These are phyloP conservation scores for Staphylotrichum tortipilum DNA, from an alignment of 495 filamentous ascomycete species.

Conservation along the genomic window DNA sequence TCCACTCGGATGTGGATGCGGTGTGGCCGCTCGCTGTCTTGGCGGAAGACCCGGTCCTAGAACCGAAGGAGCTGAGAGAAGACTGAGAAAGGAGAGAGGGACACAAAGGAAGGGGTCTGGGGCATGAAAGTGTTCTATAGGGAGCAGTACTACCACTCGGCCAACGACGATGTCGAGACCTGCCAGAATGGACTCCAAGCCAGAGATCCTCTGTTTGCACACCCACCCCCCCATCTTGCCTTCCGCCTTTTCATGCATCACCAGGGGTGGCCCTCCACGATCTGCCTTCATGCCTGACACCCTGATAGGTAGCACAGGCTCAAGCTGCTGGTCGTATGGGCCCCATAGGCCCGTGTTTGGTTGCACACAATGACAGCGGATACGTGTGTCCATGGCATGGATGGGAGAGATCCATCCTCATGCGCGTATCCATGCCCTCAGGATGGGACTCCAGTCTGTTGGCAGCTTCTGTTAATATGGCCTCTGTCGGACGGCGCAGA, in stretches of 20 bases:
- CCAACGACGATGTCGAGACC: background rate
- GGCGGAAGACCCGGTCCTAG: no score
- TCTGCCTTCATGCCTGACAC: background rate
- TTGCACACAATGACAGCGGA: no score
- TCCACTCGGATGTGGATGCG: no score
- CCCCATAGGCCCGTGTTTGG: background rate
- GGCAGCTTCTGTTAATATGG: no score
- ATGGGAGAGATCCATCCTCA: no score
- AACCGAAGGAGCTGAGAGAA: background rate
- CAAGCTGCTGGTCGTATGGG: background rate
- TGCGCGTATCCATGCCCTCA: no score
- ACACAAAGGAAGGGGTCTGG: background rate
- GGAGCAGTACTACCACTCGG: background rate
- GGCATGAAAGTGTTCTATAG: constrained; percentile 2
- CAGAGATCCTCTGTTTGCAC: constrained; percentile 7
- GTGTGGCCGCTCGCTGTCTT: no score
- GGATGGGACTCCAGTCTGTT: no score
- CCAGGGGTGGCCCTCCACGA: background rate
- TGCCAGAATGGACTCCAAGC: background rate
- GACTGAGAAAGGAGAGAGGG: background rate
- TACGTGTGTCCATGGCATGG: no score
- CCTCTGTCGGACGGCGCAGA: background rate
- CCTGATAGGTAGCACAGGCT: background rate
- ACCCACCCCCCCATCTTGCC: background rate
- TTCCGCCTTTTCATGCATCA: background rate